phyloP scores from a whole-genome alignment of 257 asterid genomes.

The Capsicum pubescens region DNA sequence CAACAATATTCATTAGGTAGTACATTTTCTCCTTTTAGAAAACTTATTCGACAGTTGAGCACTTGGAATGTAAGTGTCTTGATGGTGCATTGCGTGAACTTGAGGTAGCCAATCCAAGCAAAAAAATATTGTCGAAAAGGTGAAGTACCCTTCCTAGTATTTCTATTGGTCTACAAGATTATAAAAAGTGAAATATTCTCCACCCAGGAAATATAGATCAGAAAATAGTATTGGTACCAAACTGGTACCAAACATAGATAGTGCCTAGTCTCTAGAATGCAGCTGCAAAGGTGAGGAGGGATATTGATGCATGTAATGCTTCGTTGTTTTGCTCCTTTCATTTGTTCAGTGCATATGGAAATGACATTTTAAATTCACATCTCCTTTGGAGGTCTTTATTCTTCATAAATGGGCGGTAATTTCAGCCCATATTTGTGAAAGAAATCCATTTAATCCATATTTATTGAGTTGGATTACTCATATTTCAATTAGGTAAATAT shows the following conservation, averaged over 20 bases:
- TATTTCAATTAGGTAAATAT: not conserved
- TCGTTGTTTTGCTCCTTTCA: not conserved
- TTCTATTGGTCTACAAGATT: not conserved
- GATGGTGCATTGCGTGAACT: constrained; percentile 4
- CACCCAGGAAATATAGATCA: not conserved
- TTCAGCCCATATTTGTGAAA: too few relatives aligned
- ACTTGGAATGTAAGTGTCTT: constrained; percentile 10
- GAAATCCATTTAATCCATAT: too few relatives aligned
- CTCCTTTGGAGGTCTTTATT: not conserved
- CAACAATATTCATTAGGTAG: not conserved
- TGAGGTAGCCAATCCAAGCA: constrained; percentile 9
- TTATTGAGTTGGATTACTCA: too few relatives aligned
- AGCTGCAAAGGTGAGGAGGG: not conserved
- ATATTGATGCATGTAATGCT: not conserved
- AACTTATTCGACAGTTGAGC: not conserved
- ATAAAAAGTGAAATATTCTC: constrained; percentile 22
- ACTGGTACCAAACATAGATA: not conserved
- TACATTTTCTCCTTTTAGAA: not conserved
- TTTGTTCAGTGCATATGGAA: not conserved
- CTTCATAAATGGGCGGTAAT: not conserved
- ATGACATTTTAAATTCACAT: not conserved
- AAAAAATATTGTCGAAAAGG: not conserved
- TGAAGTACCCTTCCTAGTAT: not conserved
- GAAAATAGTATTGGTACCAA: not conserved
- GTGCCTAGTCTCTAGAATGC: not conserved